These are phyloP conservation scores for Acidomyces sp. DNA, from an alignment of 495 filamentous ascomycete genomes.

Conservation along the genomic window DNA sequence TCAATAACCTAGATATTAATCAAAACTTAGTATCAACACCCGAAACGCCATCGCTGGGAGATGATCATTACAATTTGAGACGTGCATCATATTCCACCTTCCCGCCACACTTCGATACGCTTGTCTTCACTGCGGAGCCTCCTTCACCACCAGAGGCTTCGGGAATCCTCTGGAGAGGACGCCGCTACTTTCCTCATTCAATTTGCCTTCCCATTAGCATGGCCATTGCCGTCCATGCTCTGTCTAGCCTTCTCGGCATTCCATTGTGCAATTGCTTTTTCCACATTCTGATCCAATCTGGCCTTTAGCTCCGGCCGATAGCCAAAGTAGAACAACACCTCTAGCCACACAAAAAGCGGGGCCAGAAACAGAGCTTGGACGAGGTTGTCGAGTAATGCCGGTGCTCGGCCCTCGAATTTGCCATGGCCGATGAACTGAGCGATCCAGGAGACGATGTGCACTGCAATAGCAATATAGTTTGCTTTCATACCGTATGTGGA, in stretches of 20 bases:
- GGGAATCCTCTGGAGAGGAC: too few relatives aligned
- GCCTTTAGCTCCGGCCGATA: conserved; percentile 78
- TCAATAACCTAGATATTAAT: too few relatives aligned
- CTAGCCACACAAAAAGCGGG: conserved; percentile 97
- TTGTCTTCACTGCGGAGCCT: too few relatives aligned
- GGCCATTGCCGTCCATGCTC: conserved; percentile 26
- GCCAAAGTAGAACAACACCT: conserved; percentile 79
- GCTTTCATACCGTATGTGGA: conserved; percentile 48
- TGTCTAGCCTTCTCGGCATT: conserved; percentile 25
- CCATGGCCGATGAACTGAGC: conserved; percentile 88
- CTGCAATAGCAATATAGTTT: conserved; percentile 55
- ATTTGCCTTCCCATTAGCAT: conserved; percentile 6
- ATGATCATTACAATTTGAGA: too few relatives aligned
- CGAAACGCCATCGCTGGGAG: too few relatives aligned
- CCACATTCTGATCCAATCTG: conserved; percentile 61
- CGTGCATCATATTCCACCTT: too few relatives aligned
- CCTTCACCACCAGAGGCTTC: too few relatives aligned
- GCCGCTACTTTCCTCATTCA: too few relatives aligned
- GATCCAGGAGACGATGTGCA: conserved; percentile 68
- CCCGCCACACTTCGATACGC: too few relatives aligned
- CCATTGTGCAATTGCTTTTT: conserved; percentile 53
- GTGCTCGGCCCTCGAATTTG: conserved; percentile 73
- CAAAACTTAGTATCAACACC: too few relatives aligned
- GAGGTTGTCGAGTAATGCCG: conserved; percentile 80
- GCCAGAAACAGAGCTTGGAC: conserved; percentile 86